These are phyloP conservation scores for Croton laevigatus DNA, from an alignment of 441 rosid genomes.

Conservation along the genomic window DNA sequence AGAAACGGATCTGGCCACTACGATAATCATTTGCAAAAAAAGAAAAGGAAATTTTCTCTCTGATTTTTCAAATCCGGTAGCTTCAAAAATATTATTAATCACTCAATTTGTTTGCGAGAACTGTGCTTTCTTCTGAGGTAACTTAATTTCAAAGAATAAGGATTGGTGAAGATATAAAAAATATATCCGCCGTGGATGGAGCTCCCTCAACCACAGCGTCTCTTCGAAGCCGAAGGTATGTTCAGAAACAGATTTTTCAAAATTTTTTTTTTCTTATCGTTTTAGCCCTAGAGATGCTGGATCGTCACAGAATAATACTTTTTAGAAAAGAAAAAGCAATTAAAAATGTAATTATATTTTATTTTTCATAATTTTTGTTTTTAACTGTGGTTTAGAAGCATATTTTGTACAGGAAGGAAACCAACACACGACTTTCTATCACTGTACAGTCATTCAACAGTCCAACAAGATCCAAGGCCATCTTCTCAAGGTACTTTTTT, in stretches of 20 bases:
- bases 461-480: constrained; percentile 72
- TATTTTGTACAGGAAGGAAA: constrained; percentile 64
- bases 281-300: background rate
- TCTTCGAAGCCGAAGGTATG: constrained; percentile 71
- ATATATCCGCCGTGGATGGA: constrained; percentile 48
- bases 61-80: background rate
- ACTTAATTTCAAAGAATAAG: background rate
- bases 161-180: background rate
- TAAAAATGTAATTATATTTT: background rate
- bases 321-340: background rate
- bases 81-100: background rate
- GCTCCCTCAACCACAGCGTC: constrained; percentile 74
- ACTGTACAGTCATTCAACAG: constrained; percentile 68
- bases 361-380: background rate
- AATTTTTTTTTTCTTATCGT: background rate
- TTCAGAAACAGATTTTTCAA: constrained; percentile 1
- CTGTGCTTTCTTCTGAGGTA: background rate
- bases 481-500: constrained; percentile 61
- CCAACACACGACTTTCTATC: constrained; percentile 85
- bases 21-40: constrained; percentile 10
- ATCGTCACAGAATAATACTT: background rate
- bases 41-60: too few species aligned
- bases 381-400: constrained; percentile 39
- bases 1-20: constrained; percentile 29
- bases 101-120: background rate